Evolutionary conservation across 106 monocot genomes (phyloP), one percentile per base, ranked within the genome.

Genomic region (Phalaenopsis aphrodite): DNA sequence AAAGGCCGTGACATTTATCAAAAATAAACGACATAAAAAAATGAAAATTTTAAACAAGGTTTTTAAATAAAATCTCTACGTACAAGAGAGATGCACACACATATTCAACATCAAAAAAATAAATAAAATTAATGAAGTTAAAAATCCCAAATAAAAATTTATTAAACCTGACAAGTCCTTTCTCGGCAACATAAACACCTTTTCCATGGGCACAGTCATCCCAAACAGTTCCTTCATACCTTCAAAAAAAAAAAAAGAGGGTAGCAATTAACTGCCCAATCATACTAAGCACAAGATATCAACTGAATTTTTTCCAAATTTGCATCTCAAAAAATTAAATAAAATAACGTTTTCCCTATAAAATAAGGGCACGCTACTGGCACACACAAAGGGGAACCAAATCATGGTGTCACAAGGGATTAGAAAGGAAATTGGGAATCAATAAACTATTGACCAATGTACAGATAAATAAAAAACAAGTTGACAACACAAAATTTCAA

Each of bases 181-280:
- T 49, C 39, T 88, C 82, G 64, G 85, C 83, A 81, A 94, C 94
- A 79, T 91, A 91, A 84, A 94, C 94, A 73, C 94, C 94, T 84
- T 94, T 94, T 72, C 94, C 94, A 88, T 94, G 87, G 65, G 94
- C 91, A 72, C 89, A 82, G 42, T 94, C 94, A 68, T 94, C 94
- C 94, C 94, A 94, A 55, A 94, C 88, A 77, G 94, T 94, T 65
- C 91, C 91, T 89, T 94, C 94, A 82, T 91, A 93, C 66, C 92
- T 92, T 77, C 7, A 74, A 7, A 75, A 64, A 75, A 64, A 52
- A 52, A 42, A 45, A 55, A 67, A 11, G 57, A 75, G 56, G 67
- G 5, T 73, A 74, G 37, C 1, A 1, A 80, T 38, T 8, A 61
- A 12, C 0, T 15, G 78, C 21, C 72, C 7, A 9, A 19, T 24